These are phyloP conservation scores for Elsinoe batatas DNA, from an alignment of 2,329 filamentous ascomycete genomes.

Conservation along the genomic window DNA sequence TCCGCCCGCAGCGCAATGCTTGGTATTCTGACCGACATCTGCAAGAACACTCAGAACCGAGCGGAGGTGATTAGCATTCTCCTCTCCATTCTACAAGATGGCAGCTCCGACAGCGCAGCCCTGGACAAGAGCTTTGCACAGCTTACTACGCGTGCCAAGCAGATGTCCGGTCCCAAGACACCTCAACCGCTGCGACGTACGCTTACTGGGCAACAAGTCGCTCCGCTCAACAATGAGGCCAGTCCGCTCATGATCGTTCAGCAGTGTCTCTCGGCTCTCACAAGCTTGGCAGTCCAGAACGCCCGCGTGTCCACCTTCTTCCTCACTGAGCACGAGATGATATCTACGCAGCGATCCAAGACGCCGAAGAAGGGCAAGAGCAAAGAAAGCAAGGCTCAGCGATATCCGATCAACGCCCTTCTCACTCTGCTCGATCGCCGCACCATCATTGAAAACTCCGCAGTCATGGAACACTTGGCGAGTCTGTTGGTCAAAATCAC, in stretches of 20 bases:
- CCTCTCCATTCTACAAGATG: constrained; percentile 88
- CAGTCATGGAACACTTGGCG: constrained; percentile 89
- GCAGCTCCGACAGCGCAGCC: constrained; percentile 82
- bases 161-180: constrained; percentile 55
- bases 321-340: constrained; percentile 83
- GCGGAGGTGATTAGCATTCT: constrained; percentile 88
- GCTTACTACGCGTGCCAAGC: constrained; percentile 81
- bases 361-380: constrained; percentile 66
- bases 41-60: constrained; percentile 91
- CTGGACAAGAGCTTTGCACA: constrained; percentile 94
- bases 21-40: constrained; percentile 80
- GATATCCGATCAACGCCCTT: constrained; percentile 85
- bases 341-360: constrained; percentile 54
- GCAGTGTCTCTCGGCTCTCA: constrained; percentile 80
- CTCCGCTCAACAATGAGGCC: constrained; percentile 58
- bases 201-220: constrained; percentile 48
- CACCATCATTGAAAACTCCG: constrained; percentile 92
- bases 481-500: constrained; percentile 82
- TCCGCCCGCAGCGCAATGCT: constrained; percentile 77
- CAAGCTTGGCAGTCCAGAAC: constrained; percentile 75
- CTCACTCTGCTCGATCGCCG: constrained; percentile 83
- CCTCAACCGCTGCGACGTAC: constrained; percentile 71
- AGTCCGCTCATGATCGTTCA: constrained; percentile 93
- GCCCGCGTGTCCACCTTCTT: constrained; percentile 84
- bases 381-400: constrained; percentile 73